phyloP scores from a whole-genome alignment of 2,329 filamentous ascomycete genomes.

The Cladosporium cucumerinum region DNA sequence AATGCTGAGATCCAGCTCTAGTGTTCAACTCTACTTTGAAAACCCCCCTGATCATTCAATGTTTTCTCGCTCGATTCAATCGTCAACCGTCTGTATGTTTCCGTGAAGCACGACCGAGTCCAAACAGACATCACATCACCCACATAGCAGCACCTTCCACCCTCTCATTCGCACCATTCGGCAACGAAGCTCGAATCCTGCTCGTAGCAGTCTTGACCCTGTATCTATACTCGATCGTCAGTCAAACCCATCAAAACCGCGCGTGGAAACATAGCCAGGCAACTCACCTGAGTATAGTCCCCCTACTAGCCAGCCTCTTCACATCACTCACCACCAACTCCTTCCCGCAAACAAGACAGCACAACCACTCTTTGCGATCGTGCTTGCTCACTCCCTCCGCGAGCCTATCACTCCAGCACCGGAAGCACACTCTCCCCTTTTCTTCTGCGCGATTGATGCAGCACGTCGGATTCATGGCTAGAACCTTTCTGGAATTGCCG shows the following conservation, averaged over 20 bases:
- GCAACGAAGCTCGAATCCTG: neutral
- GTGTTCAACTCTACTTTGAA: neutral
- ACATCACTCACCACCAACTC: slow-evolving; percentile 3
- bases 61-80: neutral
- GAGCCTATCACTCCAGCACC: slow-evolving; percentile 2
- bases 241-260: neutral
- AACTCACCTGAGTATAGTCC: slow-evolving; percentile 1
- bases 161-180: neutral
- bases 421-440: neutral
- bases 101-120: neutral
- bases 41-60: neutral
- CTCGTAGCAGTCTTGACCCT: neutral
- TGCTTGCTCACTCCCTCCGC: neutral
- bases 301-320: slow-evolving; percentile 9
- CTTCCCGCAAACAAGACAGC: slow-evolving; percentile 8
- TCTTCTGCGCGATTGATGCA: neutral
- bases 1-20: neutral
- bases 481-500: neutral
- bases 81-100: no score
- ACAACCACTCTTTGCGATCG: neutral
- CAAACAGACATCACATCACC: neutral
- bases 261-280: neutral
- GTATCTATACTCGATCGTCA: neutral
- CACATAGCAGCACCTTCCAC: neutral
- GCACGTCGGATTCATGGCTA: slow-evolving; percentile 2